Conservation (phyloP, 495 filamentous ascomycete genomes). For the Neurospora sp. region DNA sequence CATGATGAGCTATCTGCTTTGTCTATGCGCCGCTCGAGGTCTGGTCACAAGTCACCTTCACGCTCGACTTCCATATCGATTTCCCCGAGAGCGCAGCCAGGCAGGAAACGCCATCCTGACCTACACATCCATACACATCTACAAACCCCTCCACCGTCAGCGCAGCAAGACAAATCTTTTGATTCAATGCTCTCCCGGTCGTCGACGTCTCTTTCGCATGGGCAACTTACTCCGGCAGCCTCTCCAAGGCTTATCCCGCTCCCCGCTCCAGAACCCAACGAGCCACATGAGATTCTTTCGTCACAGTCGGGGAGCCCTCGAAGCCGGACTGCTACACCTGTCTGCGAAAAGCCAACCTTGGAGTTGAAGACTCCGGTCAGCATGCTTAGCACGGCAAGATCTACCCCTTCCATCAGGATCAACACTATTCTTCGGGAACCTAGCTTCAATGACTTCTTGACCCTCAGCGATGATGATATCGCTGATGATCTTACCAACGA, state of each 20-base stretch:
- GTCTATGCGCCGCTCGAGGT: conserved; percentile 6
- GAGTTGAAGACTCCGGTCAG: neutral
- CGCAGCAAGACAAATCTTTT: conserved; percentile 7
- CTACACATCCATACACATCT: neutral
- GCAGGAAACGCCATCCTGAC: conserved; percentile 6
- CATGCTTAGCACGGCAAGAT: neutral
- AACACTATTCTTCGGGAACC: conserved; percentile 27
- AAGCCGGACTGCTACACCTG: neutral
- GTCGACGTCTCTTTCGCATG: neutral
- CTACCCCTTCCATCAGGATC: neutral
- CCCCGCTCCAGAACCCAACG: neutral
- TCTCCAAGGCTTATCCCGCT: conserved; percentile 17
- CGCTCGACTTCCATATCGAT: conserved; percentile 8
- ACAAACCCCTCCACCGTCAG: conserved; percentile 11
- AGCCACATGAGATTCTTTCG: neutral
- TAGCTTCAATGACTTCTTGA: conserved; percentile 34
- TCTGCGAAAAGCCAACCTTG: neutral
- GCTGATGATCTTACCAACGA: conserved; percentile 20
- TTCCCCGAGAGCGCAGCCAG: conserved; percentile 11
- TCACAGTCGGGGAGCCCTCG: neutral
- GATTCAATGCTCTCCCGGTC: neutral
- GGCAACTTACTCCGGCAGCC: conserved; percentile 8
- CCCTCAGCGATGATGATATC: conserved; percentile 38
- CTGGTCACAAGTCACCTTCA: conserved; percentile 4
- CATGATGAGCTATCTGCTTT: neutral